Base-by-base conservation (phyloP, 164 flowering plant genomes). In the Annona squamosa region DNA sequence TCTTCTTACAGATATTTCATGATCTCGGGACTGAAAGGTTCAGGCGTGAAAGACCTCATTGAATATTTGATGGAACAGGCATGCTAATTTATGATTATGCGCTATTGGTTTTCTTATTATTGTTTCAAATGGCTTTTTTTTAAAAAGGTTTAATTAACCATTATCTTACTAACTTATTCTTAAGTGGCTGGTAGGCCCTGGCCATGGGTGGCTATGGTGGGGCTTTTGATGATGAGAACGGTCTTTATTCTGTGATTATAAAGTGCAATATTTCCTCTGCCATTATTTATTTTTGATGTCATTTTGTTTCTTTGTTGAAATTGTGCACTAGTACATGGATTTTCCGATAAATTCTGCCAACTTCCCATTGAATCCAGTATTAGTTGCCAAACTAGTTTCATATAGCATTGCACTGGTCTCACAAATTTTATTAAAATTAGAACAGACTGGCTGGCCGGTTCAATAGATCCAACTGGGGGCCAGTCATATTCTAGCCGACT, bases 21-120 rank as follows among this genome's bases (percentile, higher is more conserved):
- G 97, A 87, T 92, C 59, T 93, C 99, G 2, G 98, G 97, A 74
- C 84, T 96, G 73, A 93, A 90, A 84, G 99, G 99, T 71, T 83
- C 90, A 70, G 99, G 99, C 76, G 93, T 96, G 12, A 89, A 89
- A 82, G 92, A 90, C 79, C 94, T 96, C 67, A 73, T 85, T 66
- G 81, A 87, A 48, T 96, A 85, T 81, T 75, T 96, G 79, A 84
- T 85, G 90, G 95, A 90, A 63, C 97, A 92, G 97, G 99, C 81
- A 88, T 69, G 86, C 80, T 63, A 43, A 19, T 48, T 52, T 10
- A 52, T 52, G 3, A 9, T 52, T 52, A 2, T 52, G 9, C 7
- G 9, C 59, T 16, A 5, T 52, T 52, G 13, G 59, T 52, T 52
- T 52, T 52, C 59, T 52, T 52, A 16, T 52, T 9, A 52, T 52